Evolutionary conservation across 441 rosid genomes (phyloP).

Genomic region (Croton setiger): DNA sequence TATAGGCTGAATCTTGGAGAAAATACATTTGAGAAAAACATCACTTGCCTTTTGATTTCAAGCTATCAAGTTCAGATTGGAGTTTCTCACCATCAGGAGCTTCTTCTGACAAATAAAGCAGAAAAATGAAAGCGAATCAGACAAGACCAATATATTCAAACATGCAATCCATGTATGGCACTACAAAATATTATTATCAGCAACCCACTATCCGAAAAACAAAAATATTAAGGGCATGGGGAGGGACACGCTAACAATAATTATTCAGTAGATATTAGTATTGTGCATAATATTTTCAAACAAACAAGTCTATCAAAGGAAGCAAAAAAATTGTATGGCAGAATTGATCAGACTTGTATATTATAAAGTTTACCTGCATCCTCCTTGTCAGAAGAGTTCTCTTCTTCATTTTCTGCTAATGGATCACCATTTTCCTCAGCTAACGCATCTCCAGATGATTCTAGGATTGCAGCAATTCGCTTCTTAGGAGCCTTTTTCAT

Average conservation of each 20-base stretch:
- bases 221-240: background rate
- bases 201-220: background rate
- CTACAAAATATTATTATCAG: background rate
- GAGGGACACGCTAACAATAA: no score
- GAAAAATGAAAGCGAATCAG: constrained; percentile 6
- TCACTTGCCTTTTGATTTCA: constrained; percentile 66
- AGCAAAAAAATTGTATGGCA: background rate
- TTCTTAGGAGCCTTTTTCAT: constrained; percentile 76
- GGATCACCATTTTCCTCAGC: constrained; percentile 61
- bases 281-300: background rate
- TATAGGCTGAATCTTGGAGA: no score
- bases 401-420: constrained; percentile 59
- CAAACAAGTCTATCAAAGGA: background rate
- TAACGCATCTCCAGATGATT: constrained; percentile 55
- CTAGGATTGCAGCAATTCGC: constrained; percentile 75
- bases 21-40: background rate
- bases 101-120: constrained; percentile 32
- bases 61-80: constrained; percentile 62
- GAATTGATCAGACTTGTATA: constrained; percentile 3
- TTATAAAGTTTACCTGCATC: constrained; percentile 48
- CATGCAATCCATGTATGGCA: background rate
- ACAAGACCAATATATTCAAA: background rate
- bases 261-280: background rate
- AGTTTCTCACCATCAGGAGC: constrained; percentile 51
- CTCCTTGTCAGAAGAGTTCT: constrained; percentile 57